phyloP scores from a whole-genome alignment of 2,329 filamentous ascomycete species.

The Stemphylium lycopersici region DNA sequence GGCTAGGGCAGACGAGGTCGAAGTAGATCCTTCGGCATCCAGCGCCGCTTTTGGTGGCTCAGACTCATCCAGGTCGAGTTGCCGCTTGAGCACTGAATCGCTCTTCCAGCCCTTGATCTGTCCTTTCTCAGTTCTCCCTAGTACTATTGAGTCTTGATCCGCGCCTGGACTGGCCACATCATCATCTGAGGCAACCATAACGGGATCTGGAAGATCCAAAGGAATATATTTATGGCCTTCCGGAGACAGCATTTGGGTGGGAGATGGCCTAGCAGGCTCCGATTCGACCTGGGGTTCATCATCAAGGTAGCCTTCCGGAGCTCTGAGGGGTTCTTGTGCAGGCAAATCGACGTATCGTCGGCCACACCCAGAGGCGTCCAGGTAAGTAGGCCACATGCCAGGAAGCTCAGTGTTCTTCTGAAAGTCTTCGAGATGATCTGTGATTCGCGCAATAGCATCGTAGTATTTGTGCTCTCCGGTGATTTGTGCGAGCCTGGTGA shows the following conservation, averaged over 20 bases:
- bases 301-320: constrained; percentile 15
- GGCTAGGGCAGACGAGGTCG: constrained; percentile 10
- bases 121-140: constrained; percentile 17
- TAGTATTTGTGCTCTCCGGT: constrained; percentile 56
- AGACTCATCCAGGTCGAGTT: constrained; percentile 29
- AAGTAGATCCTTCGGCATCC: constrained; percentile 2
- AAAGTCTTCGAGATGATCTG: constrained; percentile 51
- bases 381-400: constrained; percentile 57
- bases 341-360: constrained; percentile 32
- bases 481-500: constrained; percentile 55
- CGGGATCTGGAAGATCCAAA: constrained; percentile 36
- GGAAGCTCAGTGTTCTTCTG: constrained; percentile 54
- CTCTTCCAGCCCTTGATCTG: constrained; percentile 33
- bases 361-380: constrained; percentile 52
- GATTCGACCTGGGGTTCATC: neutral
- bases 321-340: constrained; percentile 29
- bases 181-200: constrained; percentile 31
- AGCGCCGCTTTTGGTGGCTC: constrained; percentile 15
- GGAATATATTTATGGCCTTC: constrained; percentile 43
- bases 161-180: constrained; percentile 8
- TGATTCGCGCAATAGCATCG: constrained; percentile 56
- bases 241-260: constrained; percentile 32
- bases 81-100: constrained; percentile 26
- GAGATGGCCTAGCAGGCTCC: constrained; percentile 13
- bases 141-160: constrained; percentile 7